These are phyloP conservation scores for Rhodotorula mucilaginosa DNA, from an alignment of 1,284 basidiomycete species.

Conservation along the genomic window DNA sequence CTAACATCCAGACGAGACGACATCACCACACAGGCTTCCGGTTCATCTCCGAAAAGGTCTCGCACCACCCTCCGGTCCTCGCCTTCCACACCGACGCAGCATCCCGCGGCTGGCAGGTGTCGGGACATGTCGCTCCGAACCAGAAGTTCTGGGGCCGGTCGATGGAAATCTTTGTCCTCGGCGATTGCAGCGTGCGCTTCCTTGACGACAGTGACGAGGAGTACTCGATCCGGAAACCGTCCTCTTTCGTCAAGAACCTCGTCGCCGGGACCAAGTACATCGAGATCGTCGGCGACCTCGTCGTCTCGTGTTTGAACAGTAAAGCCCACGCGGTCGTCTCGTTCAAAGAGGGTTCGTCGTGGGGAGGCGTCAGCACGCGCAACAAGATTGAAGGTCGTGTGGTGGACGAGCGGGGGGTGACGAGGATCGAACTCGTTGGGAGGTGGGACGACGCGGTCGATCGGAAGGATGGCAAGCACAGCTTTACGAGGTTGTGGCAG, in stretches of 20 bases:
- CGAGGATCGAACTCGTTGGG: constrained; percentile 43
- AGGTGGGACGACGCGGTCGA: constrained; percentile 42
- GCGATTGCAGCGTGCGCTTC: constrained; percentile 33
- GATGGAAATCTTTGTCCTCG: constrained; percentile 41
- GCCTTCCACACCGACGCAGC: constrained; percentile 70
- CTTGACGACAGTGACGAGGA: constrained; percentile 19
- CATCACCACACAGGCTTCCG: constrained; percentile 49
- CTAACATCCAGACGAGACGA: too few species aligned
- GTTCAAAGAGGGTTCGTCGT: constrained; percentile 65
- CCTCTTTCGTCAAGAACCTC: constrained; percentile 81
- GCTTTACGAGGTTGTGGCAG: constrained; percentile 42
- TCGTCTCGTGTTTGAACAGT: constrained; percentile 62
- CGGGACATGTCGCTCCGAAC: constrained; percentile 67
- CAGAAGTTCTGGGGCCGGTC: constrained; percentile 78
- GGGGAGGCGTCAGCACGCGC: constrained; percentile 47
- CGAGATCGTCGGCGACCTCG: constrained; percentile 71
- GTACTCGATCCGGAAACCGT: constrained; percentile 58
- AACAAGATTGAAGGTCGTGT: constrained; percentile 70
- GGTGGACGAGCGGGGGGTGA: constrained; percentile 57
- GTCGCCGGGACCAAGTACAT: constrained; percentile 87
- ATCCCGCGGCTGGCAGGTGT: constrained; percentile 60
- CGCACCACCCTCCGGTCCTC: constrained; percentile 73
- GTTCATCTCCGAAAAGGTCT: constrained; percentile 84
- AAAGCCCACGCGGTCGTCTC: constrained; percentile 63
- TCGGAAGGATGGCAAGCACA: constrained; percentile 40